phyloP scores from a whole-genome alignment of 2,329 filamentous ascomycete genomes.

The Akanthomyces dipterigenus region DNA sequence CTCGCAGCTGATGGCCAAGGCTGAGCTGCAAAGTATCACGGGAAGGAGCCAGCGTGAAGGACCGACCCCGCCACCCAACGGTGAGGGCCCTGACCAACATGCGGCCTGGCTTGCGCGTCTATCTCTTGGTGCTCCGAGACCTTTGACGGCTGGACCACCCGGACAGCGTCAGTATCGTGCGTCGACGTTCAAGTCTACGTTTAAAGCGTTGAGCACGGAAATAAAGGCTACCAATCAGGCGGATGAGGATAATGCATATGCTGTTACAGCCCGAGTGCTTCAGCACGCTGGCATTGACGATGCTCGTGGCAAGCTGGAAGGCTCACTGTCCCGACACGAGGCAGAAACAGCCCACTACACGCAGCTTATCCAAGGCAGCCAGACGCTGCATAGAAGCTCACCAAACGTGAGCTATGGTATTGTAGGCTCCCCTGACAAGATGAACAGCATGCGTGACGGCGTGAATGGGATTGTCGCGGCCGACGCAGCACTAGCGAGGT shows the following conservation, averaged over 20 bases:
- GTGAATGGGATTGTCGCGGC: neutral
- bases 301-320: neutral
- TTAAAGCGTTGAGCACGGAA: slow-evolving; percentile 27
- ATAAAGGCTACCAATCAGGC: slow-evolving; percentile 17
- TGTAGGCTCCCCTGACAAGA: neutral
- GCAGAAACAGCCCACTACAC: slow-evolving; percentile 7
- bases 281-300: slow-evolving; percentile 19
- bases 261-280: slow-evolving; percentile 19
- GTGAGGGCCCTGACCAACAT: slow-evolving; percentile 14
- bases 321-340: slow-evolving; percentile 11
- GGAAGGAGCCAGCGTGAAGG: neutral
- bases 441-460: neutral
- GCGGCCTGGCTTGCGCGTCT: slow-evolving; percentile 22
- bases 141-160: slow-evolving; percentile 48
- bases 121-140: slow-evolving; percentile 38
- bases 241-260: slow-evolving; percentile 20
- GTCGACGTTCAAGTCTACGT: slow-evolving; percentile 34
- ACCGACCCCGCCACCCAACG: slow-evolving; percentile 10
- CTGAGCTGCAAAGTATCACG: neutral
- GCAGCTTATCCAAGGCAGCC: slow-evolving; percentile 9
- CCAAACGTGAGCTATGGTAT: neutral
- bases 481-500: neutral
- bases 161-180: slow-evolving; percentile 44
- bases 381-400: neutral
- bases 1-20: slow-evolving; percentile 6